Base-by-base conservation (phyloP, 768 basidiomycete species). In the Tulasnella sp. region DNA sequence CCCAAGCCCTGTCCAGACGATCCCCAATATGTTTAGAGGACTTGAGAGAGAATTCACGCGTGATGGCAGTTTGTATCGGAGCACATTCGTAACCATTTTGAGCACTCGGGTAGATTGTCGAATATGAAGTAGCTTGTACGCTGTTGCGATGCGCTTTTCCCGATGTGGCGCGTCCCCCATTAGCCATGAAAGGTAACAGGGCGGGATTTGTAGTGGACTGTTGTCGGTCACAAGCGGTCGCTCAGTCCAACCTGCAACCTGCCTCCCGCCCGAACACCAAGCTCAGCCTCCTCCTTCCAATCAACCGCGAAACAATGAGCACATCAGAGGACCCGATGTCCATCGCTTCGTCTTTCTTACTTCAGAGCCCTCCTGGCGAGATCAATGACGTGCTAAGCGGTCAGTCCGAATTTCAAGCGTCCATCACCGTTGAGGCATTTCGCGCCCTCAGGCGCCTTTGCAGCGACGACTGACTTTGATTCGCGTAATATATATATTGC, bases 341-440 rank as follows among this genome's bases (percentile, higher is more conserved):
- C 27, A 74, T 74, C 10, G 96, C 93, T 34, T 91, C 93, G 36
- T 88, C 88, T 42, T 94, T 98, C 83, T 87, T 99, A 40, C 88
- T 94, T 0, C 97, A 98, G 84, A 92, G 95, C 0, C 97, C 97
- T 36, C 97, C 97, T 0, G 97, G 97, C 71, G 94, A 99, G 87
- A 96, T 98, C 82, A 98, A 97, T 85, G 97, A 98, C 86, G 96
- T 98, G 24, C 88, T 98, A 77, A 94, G 94, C 83, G 96, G 95
- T 94, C 80, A 77, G 83, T 77, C 56, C 44, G 48, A n/a, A 19
- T 44, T 74, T 39, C 75, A 44, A 76, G 52, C 31, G 38, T 27
- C 77, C 52, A 40, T 40, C 39, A 40, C 48, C 73, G 79, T 73
- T 81, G 79, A 77, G 27, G 62, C 24, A 24, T 16, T 68, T 52